Conservation (phyloP, 1,284 basidiomycete species). For the Marasmius tenuissimus region DNA sequence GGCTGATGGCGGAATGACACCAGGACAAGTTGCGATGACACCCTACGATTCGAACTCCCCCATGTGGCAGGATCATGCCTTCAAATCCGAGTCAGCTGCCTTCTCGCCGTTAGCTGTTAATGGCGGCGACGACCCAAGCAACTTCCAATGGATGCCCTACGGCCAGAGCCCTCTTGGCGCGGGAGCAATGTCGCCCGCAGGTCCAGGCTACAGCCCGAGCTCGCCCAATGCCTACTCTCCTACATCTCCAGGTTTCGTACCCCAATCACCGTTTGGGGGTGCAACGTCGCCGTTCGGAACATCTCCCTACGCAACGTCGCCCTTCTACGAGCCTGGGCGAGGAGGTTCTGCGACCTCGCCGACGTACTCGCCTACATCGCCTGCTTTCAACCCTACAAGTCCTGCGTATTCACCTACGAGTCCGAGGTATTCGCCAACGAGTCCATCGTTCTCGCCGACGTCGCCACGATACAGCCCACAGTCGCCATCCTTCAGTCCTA, state of each 20-base stretch:
- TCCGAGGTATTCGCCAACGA: conserved; percentile 83
- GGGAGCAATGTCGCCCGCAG: conserved; percentile 80
- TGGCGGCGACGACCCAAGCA: conserved; percentile 79
- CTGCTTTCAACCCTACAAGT: conserved; percentile 79
- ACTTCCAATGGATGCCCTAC: conserved; percentile 72
- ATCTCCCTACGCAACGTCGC: conserved; percentile 78
- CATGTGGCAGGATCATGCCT: conserved; percentile 68
- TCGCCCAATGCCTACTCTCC: conserved; percentile 86
- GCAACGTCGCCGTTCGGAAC: conserved; percentile 82
- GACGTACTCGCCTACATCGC: conserved; percentile 85
- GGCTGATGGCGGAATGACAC: conserved; percentile 88
- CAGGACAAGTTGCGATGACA: conserved; percentile 89
- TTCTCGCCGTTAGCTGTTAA: conserved; percentile 95
- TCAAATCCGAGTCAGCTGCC: conserved; percentile 83
- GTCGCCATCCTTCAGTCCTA: conserved; percentile 84
- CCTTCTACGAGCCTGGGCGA: conserved; percentile 70
- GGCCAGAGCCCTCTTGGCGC: conserved; percentile 82
- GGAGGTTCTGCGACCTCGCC: conserved; percentile 66
- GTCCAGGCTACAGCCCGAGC: conserved; percentile 77
- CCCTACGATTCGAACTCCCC: conserved; percentile 93
- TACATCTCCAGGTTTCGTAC: conserved; percentile 81
- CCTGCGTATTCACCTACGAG: conserved; percentile 85
- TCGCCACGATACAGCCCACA: conserved; percentile 81
- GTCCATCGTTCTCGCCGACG: conserved; percentile 85
- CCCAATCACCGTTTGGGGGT: conserved; percentile 80